Base-by-base conservation (phyloP, 345 rosid species). In the Psidium friedrichsthalianum region DNA sequence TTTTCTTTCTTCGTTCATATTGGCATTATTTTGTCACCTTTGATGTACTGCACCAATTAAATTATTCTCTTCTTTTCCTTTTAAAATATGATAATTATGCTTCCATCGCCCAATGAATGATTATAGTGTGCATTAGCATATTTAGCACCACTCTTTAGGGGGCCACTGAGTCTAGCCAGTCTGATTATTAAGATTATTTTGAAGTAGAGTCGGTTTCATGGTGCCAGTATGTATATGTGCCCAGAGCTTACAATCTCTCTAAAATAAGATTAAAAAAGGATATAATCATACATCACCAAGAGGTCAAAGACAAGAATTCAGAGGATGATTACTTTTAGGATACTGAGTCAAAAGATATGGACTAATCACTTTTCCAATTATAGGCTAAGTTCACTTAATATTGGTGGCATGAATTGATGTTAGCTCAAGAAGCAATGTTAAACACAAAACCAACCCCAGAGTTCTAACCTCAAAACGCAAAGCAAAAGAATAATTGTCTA, bases 31-130 rank as follows among this genome's bases (percentile, higher is more conserved):
- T 27, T 42, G 47, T 53, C 59, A 32, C 55, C 84, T 56, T 82
- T 69, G 51, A 83, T 47, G 82, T 51, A 84, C 57, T 20, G 18
- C n/a, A n/a, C 49, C 86, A 11, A 29, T 84, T 84, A 64, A 53
- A 51, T 18, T 53, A 74, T 83, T 83, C 82, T 16, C 64, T 82
- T 83, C 40, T 9, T 74, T 74, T 83, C 78, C 74, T 11, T 32
- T 82, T 29, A 36, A 69, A 69, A 69, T 69, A 69, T 32, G n/a
- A 29, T 57, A 82, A 59, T 86, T 42, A 86, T 82, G 84, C 58
- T 58, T 59, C 84, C 87, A 82, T 86, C 84, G 52, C 47, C 84
- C 82, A 61, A 86, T 58, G 52, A 86, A 59, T 86, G 81, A 86
- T 58, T 82, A 86, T 86, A n/a, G 87, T 82, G 44, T 27, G 54